These are phyloP conservation scores for Tricholomella constricta DNA, from an alignment of 768 basidiomycete species.

Conservation along the genomic window DNA sequence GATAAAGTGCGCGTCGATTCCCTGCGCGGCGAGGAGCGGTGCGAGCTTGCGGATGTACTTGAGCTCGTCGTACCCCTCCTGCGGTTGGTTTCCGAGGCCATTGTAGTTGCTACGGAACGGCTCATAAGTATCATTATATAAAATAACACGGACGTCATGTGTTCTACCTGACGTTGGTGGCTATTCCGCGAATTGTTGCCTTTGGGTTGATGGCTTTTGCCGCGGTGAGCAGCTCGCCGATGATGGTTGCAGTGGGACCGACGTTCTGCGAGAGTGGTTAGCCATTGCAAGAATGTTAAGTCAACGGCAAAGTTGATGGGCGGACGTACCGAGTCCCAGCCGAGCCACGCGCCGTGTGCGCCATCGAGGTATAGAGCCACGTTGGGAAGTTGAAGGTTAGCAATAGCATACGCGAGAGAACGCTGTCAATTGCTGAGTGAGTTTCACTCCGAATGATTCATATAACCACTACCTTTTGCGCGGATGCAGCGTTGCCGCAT, in stretches of 20 bases:
- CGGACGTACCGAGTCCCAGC: constrained; percentile 23
- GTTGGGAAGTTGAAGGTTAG: constrained; percentile 27
- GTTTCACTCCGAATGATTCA: neutral
- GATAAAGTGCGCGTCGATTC: constrained; percentile 37
- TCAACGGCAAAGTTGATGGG: neutral
- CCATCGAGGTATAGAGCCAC: constrained; percentile 33
- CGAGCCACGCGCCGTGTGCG: constrained; percentile 37
- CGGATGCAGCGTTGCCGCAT: constrained; percentile 32
- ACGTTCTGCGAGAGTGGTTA: constrained; percentile 27
- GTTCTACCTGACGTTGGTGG: constrained; percentile 28
- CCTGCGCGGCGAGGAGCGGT: constrained; percentile 30
- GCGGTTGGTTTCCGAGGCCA: constrained; percentile 27
- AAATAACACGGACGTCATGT: neutral
- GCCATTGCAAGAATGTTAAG: neutral
- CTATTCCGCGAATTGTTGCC: constrained; percentile 32
- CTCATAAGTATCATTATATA: neutral
- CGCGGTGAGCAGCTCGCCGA: constrained; percentile 28
- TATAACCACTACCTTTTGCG: constrained; percentile 26
- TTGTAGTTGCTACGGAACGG: constrained; percentile 30
- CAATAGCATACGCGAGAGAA: constrained; percentile 28
- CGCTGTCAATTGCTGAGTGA: neutral
- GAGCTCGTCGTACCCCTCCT: constrained; percentile 32
- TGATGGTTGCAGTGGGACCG: constrained; percentile 29
- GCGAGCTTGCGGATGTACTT: constrained; percentile 31
- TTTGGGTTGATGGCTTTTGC: constrained; percentile 27